These are phyloP conservation scores for Colletotrichum tanaceti DNA, from an alignment of 2,329 filamentous ascomycete genomes.

Conservation along the genomic window DNA sequence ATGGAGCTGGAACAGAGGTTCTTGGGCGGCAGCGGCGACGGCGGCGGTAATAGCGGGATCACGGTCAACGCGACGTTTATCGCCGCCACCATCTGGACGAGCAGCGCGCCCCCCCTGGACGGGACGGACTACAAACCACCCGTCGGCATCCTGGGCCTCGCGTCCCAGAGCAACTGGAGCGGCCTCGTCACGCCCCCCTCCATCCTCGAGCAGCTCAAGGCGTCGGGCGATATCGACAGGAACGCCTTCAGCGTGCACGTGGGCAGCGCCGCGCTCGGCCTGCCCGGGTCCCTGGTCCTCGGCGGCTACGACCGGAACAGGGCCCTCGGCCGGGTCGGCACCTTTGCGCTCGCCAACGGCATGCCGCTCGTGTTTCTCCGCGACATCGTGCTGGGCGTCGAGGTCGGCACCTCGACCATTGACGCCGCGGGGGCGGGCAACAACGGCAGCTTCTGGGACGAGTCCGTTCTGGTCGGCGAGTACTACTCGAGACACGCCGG, in stretches of 20 bases:
- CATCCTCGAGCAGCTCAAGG: slow-evolving; percentile 41
- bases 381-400: slow-evolving; percentile 44
- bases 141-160: slow-evolving; percentile 21
- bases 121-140: background rate
- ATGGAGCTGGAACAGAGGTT: background rate
- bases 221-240: slow-evolving; percentile 41
- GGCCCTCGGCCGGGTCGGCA: slow-evolving; percentile 45
- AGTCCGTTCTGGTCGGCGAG: slow-evolving; percentile 4
- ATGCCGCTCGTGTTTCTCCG: slow-evolving; percentile 36
- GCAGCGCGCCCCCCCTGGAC: background rate
- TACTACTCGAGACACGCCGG: slow-evolving; percentile 22
- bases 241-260: slow-evolving; percentile 49
- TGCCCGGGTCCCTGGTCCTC: slow-evolving; percentile 47
- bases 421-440: slow-evolving; percentile 33
- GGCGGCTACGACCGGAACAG: slow-evolving; percentile 51
- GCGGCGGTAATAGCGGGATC: too few relatives aligned
- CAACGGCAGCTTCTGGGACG: slow-evolving; percentile 29
- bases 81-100: slow-evolving; percentile 9
- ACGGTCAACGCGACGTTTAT: slow-evolving; percentile 15
- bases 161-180: background rate
- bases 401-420: slow-evolving; percentile 38
- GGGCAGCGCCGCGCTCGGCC: slow-evolving; percentile 47
- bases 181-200: background rate
- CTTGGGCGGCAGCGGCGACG: background rate
- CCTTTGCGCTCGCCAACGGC: slow-evolving; percentile 41